A percentile compares a stretch with the other conserved stretches of the same genome.
Conservation (phyloP, 2,329 filamentous ascomycete genomes). For the Capronia coronata region DNA sequence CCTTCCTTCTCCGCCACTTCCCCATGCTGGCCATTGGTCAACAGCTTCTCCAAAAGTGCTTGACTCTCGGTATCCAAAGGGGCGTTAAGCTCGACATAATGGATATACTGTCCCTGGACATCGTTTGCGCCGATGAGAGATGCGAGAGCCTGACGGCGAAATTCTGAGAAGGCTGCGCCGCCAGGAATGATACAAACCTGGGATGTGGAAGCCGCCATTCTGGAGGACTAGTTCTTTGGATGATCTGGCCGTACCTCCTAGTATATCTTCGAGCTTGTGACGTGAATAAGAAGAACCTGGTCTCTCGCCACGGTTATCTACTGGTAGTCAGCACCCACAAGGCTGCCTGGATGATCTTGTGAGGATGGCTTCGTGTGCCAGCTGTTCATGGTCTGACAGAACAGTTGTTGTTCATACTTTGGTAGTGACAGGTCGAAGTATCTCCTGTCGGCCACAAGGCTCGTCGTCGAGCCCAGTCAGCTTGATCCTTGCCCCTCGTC, state of each 20-base stretch:
- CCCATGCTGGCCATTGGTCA: conserved; percentile 53
- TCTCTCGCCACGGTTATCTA: too few species aligned
- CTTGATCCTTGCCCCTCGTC: not conserved
- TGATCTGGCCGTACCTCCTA: not conserved
- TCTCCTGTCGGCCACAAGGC: not conserved
- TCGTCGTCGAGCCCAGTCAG: not conserved
- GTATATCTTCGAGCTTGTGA: not conserved
- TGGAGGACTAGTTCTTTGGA: not conserved
- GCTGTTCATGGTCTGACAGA: not conserved
- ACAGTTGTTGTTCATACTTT: not conserved
- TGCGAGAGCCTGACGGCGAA: conserved; percentile 40
- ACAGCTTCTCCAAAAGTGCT: conserved; percentile 51
- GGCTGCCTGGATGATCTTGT: not conserved
- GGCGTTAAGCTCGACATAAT: conserved; percentile 59
- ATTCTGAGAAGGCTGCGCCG: conserved; percentile 38
- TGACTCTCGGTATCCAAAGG: conserved; percentile 44
- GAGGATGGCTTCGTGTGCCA: not conserved
- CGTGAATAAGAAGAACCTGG: not conserved
- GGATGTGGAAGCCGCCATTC: conserved; percentile 15
- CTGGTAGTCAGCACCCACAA: not conserved
- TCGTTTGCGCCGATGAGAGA: conserved; percentile 39
- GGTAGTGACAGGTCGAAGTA: not conserved
- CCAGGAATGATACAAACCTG: conserved; percentile 24
- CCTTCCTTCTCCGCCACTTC: conserved; percentile 41
- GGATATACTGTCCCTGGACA: conserved; percentile 46